Evolutionary conservation across 2,329 filamentous ascomycete genomes (phyloP), one percentile per base, ranked within the genome.

Genomic region (Tricladium varicosporioides): DNA sequence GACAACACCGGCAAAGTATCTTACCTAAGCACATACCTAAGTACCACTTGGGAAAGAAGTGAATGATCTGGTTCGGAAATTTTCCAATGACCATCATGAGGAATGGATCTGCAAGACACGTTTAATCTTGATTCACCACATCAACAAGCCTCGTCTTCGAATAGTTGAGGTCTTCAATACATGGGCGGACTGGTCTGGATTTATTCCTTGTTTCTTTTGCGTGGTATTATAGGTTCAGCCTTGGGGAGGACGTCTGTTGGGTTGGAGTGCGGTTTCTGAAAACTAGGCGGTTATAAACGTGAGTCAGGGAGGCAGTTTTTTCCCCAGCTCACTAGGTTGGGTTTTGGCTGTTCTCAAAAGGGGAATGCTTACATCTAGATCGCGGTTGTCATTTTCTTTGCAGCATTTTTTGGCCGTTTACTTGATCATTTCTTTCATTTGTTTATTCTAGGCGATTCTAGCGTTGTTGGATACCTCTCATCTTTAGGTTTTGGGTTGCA

Each of bases 231-330:
- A 63, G 33, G 63, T 65, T 65, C 66, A 66, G 27, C n/a, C n/a
- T 50, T 47, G 53, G 40, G 40, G 53, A 47, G 27, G 36, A 47
- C 13, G 13, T 27, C 10, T 31, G 44, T 44, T 43, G 49, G 46
- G 43, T 45, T 51, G 55, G 56, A 15, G 46, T 42, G 36, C 40
- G 33, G 16, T 51, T 15, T 42, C 43, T 52, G 32, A 31, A 31
- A 31, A n/a, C 16, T 51, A 46, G 43, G 64, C 56, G 51, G 60
- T 57, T 58, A 59, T 50, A 57, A 64, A 59, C 62, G 63, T 63
- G 69, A 61, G 55, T 65, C 72, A 70, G 72, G 62, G 71, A 65
- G 71, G 69, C 70, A 75, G 72, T 65, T 70, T 75, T 75, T 75
- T 76, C 73, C 72, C 73, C 73, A 69, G 69, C 70, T 67, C 62